Base-by-base conservation (phyloP, 345 rosid species). In the Brassica napus region DNA sequence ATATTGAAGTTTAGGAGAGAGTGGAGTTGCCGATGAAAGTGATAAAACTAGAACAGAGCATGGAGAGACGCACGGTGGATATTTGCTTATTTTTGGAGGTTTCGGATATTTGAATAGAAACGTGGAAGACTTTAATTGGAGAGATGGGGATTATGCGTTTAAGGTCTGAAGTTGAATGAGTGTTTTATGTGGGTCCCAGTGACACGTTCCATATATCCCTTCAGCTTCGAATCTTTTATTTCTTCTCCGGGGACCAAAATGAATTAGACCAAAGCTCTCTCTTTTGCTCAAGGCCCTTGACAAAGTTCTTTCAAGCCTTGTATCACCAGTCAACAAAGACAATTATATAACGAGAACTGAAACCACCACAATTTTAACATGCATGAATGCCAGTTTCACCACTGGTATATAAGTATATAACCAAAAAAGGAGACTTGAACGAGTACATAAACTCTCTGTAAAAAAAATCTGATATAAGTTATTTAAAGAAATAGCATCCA, bases 61-160 rank as follows among this genome's bases (percentile, higher is more conserved):
- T 85, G 94, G 89, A 78, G 87, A 83, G 74, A 83, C 72, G 80
- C 86, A 83, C 86, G 57, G 96, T 81, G 85, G 84, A 77, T 35
- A 66, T 77, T 81, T 65, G 72, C 42, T 65, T 69, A 39, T 69
- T 80, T 55, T 35, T 34, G 67, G 72, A 16, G 32, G 55, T 76
- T 82, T 80, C 70, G 90, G 94, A 87, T 89, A 88, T 85, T 65
- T 65, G 81, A 69, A 11, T 2, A 39, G 82, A 71, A 91, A 92
- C 87, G 87, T 89, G 94, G 90, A 79, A 7, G 0, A 1, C 2
- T 1, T 9, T 1, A 37, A 72, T 68, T 86, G 93, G 88, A 14
- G 35, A n/a, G 3, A 54, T 84, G 72, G 62, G 70, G 97, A 88
- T 90, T 84, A 85, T 86, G 86, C 68, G 77, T 81, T 84, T 87